phyloP scores from a whole-genome alignment of 257 asterid species.

The Eucommia ulmoides region DNA sequence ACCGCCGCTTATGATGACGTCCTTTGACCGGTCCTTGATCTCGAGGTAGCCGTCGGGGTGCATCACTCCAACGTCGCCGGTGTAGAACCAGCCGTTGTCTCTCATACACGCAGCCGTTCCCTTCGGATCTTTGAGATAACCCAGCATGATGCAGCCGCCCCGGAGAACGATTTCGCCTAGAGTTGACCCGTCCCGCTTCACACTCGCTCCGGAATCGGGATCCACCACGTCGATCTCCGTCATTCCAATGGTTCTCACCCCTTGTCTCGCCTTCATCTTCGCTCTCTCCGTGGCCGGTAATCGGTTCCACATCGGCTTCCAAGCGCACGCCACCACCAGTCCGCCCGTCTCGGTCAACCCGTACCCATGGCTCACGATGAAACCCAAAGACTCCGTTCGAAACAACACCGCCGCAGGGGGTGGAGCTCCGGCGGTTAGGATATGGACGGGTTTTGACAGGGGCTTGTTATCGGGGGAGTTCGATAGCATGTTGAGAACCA shows the following conservation, averaged over 20 bases:
- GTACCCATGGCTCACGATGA: conserved; percentile 54
- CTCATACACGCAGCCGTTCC: conserved; percentile 42
- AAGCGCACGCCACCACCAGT: conserved; percentile 36
- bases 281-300: conserved; percentile 55
- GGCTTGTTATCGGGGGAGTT: conserved; percentile 21
- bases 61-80: conserved; percentile 78
- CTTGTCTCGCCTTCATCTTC: conserved; percentile 57
- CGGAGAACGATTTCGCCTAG: conserved; percentile 50
- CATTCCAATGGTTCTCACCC: conserved; percentile 49
- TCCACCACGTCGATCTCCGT: conserved; percentile 40
- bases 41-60: conserved; percentile 71
- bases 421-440: conserved; percentile 72
- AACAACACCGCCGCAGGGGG: conserved; percentile 55
- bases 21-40: conserved; percentile 71
- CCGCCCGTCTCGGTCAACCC: conserved; percentile 84
- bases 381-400: conserved; percentile 54
- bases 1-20: conserved; percentile 71
- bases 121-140: conserved; percentile 49
- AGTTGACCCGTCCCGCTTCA: conserved; percentile 33
- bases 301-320: conserved; percentile 55
- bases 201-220: conserved; percentile 34
- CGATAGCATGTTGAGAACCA: conserved; percentile 55
- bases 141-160: conserved; percentile 52
- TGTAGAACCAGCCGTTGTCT: conserved; percentile 58
- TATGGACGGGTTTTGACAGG: conserved; percentile 24